Evolutionary conservation across 2,329 filamentous ascomycete species (phyloP).

Genomic region (Mollisiaceae sp.): DNA sequence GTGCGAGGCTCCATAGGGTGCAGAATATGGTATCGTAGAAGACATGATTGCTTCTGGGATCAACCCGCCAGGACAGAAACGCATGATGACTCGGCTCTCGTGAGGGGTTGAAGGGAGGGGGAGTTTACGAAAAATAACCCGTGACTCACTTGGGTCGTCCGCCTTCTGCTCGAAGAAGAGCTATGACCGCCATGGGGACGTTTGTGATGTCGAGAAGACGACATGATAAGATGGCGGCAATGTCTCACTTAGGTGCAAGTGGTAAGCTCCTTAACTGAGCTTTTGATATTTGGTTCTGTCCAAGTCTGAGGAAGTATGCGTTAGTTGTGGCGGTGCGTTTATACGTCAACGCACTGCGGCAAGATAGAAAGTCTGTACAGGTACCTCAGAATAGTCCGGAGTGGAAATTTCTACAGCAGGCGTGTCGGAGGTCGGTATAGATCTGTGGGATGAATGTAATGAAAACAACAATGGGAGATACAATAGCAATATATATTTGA

Average conservation of each 20-base stretch:
- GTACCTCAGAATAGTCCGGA: not conserved
- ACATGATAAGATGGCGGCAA: constrained; percentile 15
- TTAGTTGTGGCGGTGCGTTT: constrained; percentile 13
- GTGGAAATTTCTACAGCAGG: not conserved
- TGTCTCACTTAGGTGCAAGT: not conserved
- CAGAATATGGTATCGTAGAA: not conserved
- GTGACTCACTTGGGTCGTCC: constrained; percentile 40
- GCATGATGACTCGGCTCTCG: not conserved
- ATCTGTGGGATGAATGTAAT: not conserved
- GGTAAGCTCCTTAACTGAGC: not conserved
- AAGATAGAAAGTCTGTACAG: not conserved
- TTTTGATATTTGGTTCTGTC: not conserved
- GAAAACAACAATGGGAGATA: not conserved
- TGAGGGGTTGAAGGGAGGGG: constrained; percentile 19
- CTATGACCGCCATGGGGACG: constrained; percentile 30
- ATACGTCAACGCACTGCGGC: not conserved
- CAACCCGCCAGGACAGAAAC: not conserved
- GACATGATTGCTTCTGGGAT: not conserved
- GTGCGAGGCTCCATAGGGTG: not conserved
- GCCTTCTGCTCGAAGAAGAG: constrained; percentile 29
- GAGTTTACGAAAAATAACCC: constrained; percentile 39
- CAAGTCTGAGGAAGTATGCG: not conserved
- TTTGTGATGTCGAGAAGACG: constrained; percentile 33
- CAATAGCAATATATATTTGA: constrained; percentile 16
- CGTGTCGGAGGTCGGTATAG: not conserved